These are phyloP conservation scores for Boletus reticulatus DNA, from an alignment of 768 basidiomycete genomes.

Conservation along the genomic window DNA sequence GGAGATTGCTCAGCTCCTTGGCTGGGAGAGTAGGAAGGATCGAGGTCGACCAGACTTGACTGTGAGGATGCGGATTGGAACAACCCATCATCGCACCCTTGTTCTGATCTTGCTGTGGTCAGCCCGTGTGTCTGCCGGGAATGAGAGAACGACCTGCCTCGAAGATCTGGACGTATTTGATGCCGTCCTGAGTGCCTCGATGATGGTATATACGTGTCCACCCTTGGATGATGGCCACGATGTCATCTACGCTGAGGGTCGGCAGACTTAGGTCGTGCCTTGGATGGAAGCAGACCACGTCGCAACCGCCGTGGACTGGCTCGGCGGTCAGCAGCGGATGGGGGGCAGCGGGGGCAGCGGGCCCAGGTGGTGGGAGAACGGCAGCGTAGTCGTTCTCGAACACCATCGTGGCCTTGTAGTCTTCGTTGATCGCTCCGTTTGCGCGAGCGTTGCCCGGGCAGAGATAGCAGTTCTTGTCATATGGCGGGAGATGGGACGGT, in stretches of 20 bases:
- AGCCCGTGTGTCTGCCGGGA: neutral
- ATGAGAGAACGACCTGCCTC: slow-evolving; percentile 49
- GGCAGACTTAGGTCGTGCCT: slow-evolving; percentile 85
- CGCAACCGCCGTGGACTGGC: slow-evolving; percentile 80
- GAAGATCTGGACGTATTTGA: slow-evolving; percentile 85
- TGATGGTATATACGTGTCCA: slow-evolving; percentile 68
- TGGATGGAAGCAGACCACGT: slow-evolving; percentile 85
- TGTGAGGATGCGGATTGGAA: slow-evolving; percentile 92
- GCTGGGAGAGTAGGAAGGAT: slow-evolving; percentile 68
- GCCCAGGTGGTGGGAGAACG: slow-evolving; percentile 61
- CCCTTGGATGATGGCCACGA: slow-evolving; percentile 62
- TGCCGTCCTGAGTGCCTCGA: slow-evolving; percentile 62
- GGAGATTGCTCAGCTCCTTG: slow-evolving; percentile 60
- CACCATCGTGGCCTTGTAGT: slow-evolving; percentile 62
- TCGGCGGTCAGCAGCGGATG: slow-evolving; percentile 64
- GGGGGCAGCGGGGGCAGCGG: slow-evolving; percentile 45
- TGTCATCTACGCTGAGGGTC: slow-evolving; percentile 53
- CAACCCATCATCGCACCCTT: slow-evolving; percentile 96
- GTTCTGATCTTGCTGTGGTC: slow-evolving; percentile 48
- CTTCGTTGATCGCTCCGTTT: slow-evolving; percentile 65
- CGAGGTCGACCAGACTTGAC: slow-evolving; percentile 84
- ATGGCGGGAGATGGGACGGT: slow-evolving; percentile 47
- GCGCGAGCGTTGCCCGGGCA: slow-evolving; percentile 83
- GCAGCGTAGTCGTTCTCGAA: slow-evolving; percentile 88
- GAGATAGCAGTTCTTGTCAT: slow-evolving; percentile 79